These are phyloP conservation scores for Starmerella gropengiesseri DNA, from an alignment of 805 yeast species.

Conservation along the genomic window DNA sequence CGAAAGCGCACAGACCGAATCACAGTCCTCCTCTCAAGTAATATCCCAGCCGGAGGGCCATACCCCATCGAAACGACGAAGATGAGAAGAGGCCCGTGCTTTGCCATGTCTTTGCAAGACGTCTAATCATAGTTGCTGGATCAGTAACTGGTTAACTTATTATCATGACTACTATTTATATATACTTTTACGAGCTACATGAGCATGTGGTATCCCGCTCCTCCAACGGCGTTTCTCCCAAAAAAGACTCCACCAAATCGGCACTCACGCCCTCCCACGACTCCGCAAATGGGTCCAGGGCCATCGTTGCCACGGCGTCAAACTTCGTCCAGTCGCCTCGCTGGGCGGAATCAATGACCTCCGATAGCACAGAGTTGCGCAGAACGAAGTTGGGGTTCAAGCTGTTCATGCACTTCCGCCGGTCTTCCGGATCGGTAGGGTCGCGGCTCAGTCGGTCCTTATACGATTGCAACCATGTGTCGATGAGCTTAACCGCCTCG, in stretches of 20 bases:
- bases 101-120: too few relatives aligned
- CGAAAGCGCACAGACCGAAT: too few relatives aligned
- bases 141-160: too few relatives aligned
- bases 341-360: conserved; percentile 55
- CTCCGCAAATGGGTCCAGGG: conserved; percentile 60
- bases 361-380: conserved; percentile 75
- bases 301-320: conserved; percentile 57
- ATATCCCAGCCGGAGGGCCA: too few relatives aligned
- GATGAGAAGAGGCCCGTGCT: too few relatives aligned
- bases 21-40: too few relatives aligned
- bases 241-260: conserved; percentile 47
- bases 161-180: background rate
- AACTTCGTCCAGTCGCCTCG: conserved; percentile 42
- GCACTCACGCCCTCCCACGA: conserved; percentile 41
- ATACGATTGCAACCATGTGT: conserved; percentile 46
- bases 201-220: conserved; percentile 62
- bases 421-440: conserved; percentile 32
- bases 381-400: conserved; percentile 76
- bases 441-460: conserved; percentile 34
- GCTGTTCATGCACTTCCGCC: conserved; percentile 35
- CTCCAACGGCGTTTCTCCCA: conserved; percentile 40
- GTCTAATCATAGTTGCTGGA: too few relatives aligned
- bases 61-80: background rate
- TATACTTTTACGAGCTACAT: conserved; percentile 36
- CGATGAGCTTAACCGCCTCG: conserved; percentile 36